Conservation (phyloP, 805 yeast genomes). For the Candida saitoana region DNA sequence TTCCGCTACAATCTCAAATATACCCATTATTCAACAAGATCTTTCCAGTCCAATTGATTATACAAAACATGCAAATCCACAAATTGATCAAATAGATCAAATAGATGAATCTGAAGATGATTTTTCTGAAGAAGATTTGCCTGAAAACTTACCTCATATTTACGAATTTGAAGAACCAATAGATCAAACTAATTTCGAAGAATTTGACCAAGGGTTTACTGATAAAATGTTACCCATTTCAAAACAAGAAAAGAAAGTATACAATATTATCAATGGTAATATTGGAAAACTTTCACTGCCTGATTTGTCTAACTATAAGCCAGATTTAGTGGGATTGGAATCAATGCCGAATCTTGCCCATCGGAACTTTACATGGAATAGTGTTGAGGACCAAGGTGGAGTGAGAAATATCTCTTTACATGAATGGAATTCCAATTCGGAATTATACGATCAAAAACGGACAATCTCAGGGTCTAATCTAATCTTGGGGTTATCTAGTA, state of each 20-base stretch:
- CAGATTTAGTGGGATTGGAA: conserved; percentile 23
- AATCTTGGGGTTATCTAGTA: neutral
- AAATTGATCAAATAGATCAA: neutral
- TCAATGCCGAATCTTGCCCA: conserved; percentile 17
- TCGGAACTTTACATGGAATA: conserved; percentile 8
- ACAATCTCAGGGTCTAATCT: conserved; percentile 12
- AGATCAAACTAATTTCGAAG: conserved; percentile 16
- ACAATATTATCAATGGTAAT: neutral
- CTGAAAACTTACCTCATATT: conserved; percentile 18
- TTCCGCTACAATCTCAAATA: neutral
- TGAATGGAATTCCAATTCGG: conserved; percentile 29
- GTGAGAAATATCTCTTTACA: conserved; percentile 21
- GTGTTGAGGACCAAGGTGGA: neutral
- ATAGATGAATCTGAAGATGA: neutral
- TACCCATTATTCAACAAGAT: neutral
- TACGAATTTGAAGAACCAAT: conserved; percentile 21
- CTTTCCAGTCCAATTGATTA: neutral
- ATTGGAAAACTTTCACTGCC: neutral
- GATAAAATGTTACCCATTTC: neutral
- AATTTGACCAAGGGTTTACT: conserved; percentile 21
- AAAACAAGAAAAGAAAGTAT: neutral
- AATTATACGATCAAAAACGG: conserved; percentile 21
- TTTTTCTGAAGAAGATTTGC: conserved; percentile 3
- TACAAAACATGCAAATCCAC: neutral
- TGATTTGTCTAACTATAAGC: conserved; percentile 10